These are phyloP conservation scores for Coemansia guatemalensis DNA, from an alignment of 192 early-diverging fungal genomes.

Conservation along the genomic window DNA sequence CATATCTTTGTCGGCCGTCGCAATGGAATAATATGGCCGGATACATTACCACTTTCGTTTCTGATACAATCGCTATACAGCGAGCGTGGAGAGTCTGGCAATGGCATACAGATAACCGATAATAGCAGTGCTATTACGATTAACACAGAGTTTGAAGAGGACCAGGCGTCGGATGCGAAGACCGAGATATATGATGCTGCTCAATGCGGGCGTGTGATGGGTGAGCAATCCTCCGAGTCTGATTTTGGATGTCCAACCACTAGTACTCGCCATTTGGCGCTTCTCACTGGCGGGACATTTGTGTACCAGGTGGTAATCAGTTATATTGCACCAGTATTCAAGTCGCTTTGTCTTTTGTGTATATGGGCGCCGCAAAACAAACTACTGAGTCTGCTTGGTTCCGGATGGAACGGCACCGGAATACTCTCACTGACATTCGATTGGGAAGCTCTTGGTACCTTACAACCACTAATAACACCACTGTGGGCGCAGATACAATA, in stretches of 20 bases:
- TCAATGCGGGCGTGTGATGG: no score
- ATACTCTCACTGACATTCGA: constrained; percentile 70
- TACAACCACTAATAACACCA: constrained; percentile 69
- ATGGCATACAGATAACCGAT: background rate
- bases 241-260: constrained; percentile 12
- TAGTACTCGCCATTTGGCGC: constrained; percentile 23
- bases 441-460: constrained; percentile 61
- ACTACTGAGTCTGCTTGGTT: constrained; percentile 32
- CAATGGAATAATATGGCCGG: constrained; percentile 37
- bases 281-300: constrained; percentile 36
- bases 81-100: background rate
- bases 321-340: constrained; percentile 66
- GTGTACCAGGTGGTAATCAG: constrained; percentile 56
- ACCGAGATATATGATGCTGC: background rate
- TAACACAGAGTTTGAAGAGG: background rate
- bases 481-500: constrained; percentile 70
- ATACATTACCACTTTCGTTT: constrained; percentile 35
- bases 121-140: background rate
- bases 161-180: background rate
- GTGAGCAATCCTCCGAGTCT: constrained; percentile 1
- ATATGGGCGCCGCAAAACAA: constrained; percentile 40
- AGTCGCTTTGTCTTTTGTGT: constrained; percentile 66
- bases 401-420: constrained; percentile 62
- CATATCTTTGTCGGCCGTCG: constrained; percentile 37
- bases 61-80: constrained; percentile 42